phyloP scores from a whole-genome alignment of 805 yeast genomes.

The Citeromyces matritensis region DNA sequence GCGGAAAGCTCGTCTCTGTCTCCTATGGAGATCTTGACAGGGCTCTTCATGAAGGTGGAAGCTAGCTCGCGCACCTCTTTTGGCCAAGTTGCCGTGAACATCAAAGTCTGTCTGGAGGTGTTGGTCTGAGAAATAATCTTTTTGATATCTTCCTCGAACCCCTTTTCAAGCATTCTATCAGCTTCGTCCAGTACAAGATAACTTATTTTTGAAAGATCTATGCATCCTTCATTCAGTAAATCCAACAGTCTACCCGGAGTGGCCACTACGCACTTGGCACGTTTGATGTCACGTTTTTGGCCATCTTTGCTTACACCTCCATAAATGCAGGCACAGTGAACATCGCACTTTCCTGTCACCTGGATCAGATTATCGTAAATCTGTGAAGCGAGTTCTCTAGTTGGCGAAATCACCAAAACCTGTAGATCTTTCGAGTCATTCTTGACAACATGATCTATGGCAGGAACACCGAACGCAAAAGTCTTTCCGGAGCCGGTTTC shows the following conservation, averaged over 20 bases:
- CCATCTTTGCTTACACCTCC: slow-evolving; percentile 97
- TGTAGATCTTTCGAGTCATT: slow-evolving; percentile 34
- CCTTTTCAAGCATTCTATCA: slow-evolving; percentile 96
- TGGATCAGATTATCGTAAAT: slow-evolving; percentile 69
- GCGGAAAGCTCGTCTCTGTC: slow-evolving; percentile 90
- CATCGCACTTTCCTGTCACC: slow-evolving; percentile 42
- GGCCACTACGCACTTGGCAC: slow-evolving; percentile 75
- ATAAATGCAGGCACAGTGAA: slow-evolving; percentile 73
- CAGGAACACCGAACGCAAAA: slow-evolving; percentile 95
- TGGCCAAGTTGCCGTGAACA: slow-evolving; percentile 99
- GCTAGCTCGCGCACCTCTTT: slow-evolving; percentile 93
- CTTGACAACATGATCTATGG: slow-evolving; percentile 54
- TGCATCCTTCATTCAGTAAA: slow-evolving; percentile 76
- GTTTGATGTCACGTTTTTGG: slow-evolving; percentile 57
- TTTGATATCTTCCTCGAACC: slow-evolving; percentile 94
- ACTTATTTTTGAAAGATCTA: slow-evolving; percentile 48
- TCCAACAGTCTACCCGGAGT: slow-evolving; percentile 97
- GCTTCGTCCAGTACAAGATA: slow-evolving; percentile 94
- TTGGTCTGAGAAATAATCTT: slow-evolving; percentile 44
- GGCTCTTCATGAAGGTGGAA: slow-evolving; percentile 60
- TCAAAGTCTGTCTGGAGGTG: slow-evolving; percentile 67
- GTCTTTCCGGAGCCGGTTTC: slow-evolving; percentile 98
- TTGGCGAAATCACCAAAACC: slow-evolving; percentile 85
- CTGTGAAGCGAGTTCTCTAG: slow-evolving; percentile 94
- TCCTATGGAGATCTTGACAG: slow-evolving; percentile 89